phyloP scores from a whole-genome alignment of 768 basidiomycete species.

The Lactifluus rugatus region DNA sequence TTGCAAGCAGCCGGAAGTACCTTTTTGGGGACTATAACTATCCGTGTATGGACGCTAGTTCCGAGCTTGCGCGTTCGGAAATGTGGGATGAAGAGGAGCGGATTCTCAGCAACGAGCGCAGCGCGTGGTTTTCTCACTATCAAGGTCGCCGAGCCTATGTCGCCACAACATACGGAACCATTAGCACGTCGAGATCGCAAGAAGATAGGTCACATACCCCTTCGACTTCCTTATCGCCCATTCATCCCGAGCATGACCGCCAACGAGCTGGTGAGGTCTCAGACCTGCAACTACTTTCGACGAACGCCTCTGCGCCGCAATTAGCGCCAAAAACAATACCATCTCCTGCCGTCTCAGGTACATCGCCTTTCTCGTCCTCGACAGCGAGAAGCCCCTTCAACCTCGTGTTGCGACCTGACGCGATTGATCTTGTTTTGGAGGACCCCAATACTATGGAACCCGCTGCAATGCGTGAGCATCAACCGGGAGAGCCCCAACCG shows the following conservation, averaged over 20 bases:
- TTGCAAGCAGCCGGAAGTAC: conserved; percentile 62
- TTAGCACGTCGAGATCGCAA: conserved; percentile 22
- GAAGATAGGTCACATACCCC: neutral
- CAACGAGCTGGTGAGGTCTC: conserved; percentile 26
- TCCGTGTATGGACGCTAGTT: conserved; percentile 81
- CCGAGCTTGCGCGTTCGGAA: conserved; percentile 50
- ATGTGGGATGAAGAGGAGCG: conserved; percentile 86
- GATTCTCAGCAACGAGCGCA: conserved; percentile 63
- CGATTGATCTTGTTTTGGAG: conserved; percentile 83
- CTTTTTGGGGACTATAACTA: conserved; percentile 90
- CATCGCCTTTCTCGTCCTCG: neutral
- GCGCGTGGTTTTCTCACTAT: conserved; percentile 61
- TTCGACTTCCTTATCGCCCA: conserved; percentile 23
- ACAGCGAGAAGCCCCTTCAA: neutral
- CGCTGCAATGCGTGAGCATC: conserved; percentile 42
- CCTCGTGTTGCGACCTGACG: conserved; percentile 40
- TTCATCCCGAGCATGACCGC: conserved; percentile 41
- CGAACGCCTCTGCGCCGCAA: conserved; percentile 21
- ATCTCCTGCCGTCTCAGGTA: conserved; percentile 7
- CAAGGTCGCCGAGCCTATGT: conserved; percentile 28
- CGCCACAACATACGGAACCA: conserved; percentile 49
- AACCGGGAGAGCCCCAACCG: conserved; percentile 49
- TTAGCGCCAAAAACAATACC: conserved; percentile 19
- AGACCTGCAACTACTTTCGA: conserved; percentile 42
- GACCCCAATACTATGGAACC: conserved; percentile 46